Percentiles rank a stretch among this genome's conserved stretches.
Conservation (phyloP, 805 yeast species). For the Kodamaea laetipori region DNA sequence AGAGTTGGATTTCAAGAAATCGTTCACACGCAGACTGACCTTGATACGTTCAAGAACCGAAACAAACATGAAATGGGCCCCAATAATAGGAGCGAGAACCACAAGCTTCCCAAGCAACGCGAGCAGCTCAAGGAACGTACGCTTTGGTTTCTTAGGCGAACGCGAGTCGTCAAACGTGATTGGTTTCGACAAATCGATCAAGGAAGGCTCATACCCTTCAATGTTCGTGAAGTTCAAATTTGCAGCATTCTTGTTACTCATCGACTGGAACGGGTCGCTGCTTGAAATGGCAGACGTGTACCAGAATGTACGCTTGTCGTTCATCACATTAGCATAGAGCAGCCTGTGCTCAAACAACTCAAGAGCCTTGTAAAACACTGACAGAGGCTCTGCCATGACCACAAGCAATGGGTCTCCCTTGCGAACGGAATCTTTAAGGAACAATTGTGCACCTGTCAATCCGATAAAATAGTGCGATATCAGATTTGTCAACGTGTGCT, state of each 20-base stretch:
- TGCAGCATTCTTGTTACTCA: constrained; percentile 40
- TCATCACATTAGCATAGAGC: constrained; percentile 73
- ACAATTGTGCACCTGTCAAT: constrained; percentile 73
- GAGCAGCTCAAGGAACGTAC: not conserved
- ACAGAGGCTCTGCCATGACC: constrained; percentile 63
- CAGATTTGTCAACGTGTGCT: constrained; percentile 56
- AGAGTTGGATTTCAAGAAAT: constrained; percentile 30
- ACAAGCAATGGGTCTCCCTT: constrained; percentile 54
- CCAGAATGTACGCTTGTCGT: constrained; percentile 81
- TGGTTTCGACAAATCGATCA: constrained; percentile 54
- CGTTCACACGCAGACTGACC: constrained; percentile 28
- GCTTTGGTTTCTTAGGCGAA: constrained; percentile 1
- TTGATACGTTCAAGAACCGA: constrained; percentile 40
- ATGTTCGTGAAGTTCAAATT: constrained; percentile 47
- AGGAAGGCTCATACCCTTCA: constrained; percentile 55
- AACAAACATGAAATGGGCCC: constrained; percentile 53
- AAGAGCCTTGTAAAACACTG: constrained; percentile 62
- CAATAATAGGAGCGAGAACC: constrained; percentile 66
- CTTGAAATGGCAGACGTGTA: constrained; percentile 75
- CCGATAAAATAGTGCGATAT: constrained; percentile 69
- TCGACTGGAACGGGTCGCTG: constrained; percentile 61
- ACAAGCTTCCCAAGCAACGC: not conserved
- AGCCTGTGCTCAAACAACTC: constrained; percentile 52
- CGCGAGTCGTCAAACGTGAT: constrained; percentile 25
- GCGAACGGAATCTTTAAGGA: constrained; percentile 47